Percentiles rank a stretch among this genome's conserved stretches.
phyloP scores from a whole-genome alignment of 2,329 filamentous ascomycete species.

The Fusarium sp. region DNA sequence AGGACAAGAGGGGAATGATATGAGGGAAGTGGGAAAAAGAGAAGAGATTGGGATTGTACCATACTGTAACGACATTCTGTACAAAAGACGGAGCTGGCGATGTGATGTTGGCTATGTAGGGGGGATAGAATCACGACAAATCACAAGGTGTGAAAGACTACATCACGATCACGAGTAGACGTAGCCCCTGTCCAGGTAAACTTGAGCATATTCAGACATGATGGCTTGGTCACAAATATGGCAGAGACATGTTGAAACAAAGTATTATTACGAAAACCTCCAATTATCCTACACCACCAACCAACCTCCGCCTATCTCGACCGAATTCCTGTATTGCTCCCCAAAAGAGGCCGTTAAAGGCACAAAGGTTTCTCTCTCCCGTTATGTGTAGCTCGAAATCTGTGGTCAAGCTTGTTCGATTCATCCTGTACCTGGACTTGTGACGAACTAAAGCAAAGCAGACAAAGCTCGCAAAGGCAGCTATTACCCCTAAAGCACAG shows the following conservation, averaged over 20 bases:
- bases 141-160: conserved; percentile 12
- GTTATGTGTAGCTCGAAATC: background rate
- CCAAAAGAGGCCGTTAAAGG: conserved; percentile 3
- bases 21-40: background rate
- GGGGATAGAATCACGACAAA: conserved; percentile 16
- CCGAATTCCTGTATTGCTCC: background rate
- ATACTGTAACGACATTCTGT: conserved; percentile 46
- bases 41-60: conserved; percentile 36
- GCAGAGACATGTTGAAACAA: conserved; percentile 10
- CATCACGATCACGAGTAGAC: background rate
- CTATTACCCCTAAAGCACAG: background rate
- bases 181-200: background rate
- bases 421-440: background rate
- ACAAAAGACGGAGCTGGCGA: conserved; percentile 29
- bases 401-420: background rate
- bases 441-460: background rate
- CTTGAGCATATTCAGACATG: background rate
- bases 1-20: background rate
- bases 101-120: conserved; percentile 2
- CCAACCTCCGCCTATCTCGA: conserved; percentile 16
- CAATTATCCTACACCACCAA: conserved; percentile 35
- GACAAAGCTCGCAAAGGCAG: background rate
- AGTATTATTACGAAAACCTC: conserved; percentile 18
- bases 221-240: background rate
- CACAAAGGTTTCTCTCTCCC: background rate